phyloP scores from a whole-genome alignment of 352 stramenopile genomes.

The Globisporangium cylindrosporum region DNA sequence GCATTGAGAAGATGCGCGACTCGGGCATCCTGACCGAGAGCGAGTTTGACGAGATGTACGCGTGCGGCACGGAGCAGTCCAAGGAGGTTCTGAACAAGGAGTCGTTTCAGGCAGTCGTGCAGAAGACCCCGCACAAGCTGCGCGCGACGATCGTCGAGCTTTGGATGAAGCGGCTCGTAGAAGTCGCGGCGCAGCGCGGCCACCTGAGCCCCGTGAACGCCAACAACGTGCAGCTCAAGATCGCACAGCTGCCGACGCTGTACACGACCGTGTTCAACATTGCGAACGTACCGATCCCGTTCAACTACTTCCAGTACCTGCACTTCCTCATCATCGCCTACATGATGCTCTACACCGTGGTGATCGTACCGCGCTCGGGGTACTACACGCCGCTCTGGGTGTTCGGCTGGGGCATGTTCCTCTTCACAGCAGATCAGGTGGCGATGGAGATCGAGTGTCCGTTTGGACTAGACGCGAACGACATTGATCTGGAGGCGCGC shows the following conservation, averaged over 20 bases:
- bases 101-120: constrained; percentile 55
- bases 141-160: constrained; percentile 75
- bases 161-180: constrained; percentile 74
- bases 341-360: constrained; percentile 82
- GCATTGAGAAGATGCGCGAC: constrained; percentile 63
- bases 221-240: constrained; percentile 60
- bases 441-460: constrained; percentile 84
- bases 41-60: constrained; percentile 71
- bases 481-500: constrained; percentile 74
- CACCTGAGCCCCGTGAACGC: constrained; percentile 58
- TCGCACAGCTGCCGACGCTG: constrained; percentile 60
- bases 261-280: constrained; percentile 86
- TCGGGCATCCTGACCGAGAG: constrained; percentile 52
- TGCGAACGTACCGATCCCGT: constrained; percentile 80
- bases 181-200: constrained; percentile 55
- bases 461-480: constrained; percentile 75
- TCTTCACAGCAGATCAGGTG: constrained; percentile 82
- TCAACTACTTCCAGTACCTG: constrained; percentile 87
- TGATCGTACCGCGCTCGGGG: constrained; percentile 73
- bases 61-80: constrained; percentile 57
- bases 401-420: constrained; percentile 75
- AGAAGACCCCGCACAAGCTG: constrained; percentile 66
- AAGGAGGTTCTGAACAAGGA: constrained; percentile 41
- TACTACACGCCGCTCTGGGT: constrained; percentile 80
- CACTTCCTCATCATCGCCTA: constrained; percentile 66